Evolutionary conservation across 768 basidiomycete species (phyloP), one percentile per base, ranked within the genome.

Genomic region (Mycena olivaceomarginata): DNA sequence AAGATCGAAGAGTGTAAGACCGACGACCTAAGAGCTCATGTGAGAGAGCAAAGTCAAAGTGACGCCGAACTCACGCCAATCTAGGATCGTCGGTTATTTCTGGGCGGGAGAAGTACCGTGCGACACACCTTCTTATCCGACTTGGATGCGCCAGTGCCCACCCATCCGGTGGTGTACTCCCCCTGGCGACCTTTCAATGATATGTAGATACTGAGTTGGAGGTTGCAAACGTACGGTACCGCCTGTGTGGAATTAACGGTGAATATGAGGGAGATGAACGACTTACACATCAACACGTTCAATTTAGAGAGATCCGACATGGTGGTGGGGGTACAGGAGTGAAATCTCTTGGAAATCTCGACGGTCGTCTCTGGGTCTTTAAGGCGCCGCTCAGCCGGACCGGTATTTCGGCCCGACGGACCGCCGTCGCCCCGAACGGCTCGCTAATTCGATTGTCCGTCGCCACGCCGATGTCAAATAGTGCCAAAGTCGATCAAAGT

Each of bases 151-250:
- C 97, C 97, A 48, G 94, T 92, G 15, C 93, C 93, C 12, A 96
- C 97, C 95, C 96, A 98, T 83, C 97, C 97, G 67, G 97, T 98
- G 77, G 97, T 98, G 84, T 98, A 98, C 88, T 98, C 96, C 57
- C 96, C 95, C 93, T 88, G 31, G 31, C 31, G 31, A 31, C 2
- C 31, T 31, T 31, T 31, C 31, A 31, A 31, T 31, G 31, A 31
- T 31, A 31, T 31, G 31, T 31, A 31, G 31, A 31, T 31, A 31
- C 1, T 20, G 46, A 18, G 13, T 43, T 16, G 3, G 25, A 74
- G 63, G 39, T 57, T 39, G 65, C 40, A 60, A 46, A 81, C 86
- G 77, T 78, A 85, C 85, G 64, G 85, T 86, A 78, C 88, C 88
- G 78, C 88, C 89, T 89, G 62, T 31, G 64, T 46, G 39, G 18